Percentiles rank a stretch among this genome's conserved stretches.
Conservation (phyloP, 2,329 filamentous ascomycete species). For the Colletotrichum zoysiae region DNA sequence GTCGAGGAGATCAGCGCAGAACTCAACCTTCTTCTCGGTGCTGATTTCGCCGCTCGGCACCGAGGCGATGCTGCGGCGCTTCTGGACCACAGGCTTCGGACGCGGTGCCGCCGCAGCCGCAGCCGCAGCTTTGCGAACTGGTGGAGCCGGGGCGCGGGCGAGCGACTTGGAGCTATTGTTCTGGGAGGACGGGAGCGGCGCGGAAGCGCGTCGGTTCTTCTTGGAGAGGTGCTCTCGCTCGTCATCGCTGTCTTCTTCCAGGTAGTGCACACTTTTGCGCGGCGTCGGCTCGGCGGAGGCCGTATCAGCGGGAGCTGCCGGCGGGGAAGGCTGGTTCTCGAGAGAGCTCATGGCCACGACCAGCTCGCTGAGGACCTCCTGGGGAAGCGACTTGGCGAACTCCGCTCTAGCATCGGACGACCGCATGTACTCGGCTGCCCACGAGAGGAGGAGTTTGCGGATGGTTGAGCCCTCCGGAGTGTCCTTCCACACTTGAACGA, state of each 20-base stretch:
- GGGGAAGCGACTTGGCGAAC: constrained; percentile 71
- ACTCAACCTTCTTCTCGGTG: constrained; percentile 61
- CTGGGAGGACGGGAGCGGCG: constrained; percentile 45
- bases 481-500: constrained; percentile 73
- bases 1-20: constrained; percentile 68
- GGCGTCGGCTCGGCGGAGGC: constrained; percentile 44
- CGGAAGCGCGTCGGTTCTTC: constrained; percentile 60
- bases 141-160: constrained; percentile 38
- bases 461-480: constrained; percentile 72
- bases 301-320: constrained; percentile 40
- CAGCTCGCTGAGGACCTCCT: constrained; percentile 72
- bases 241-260: constrained; percentile 59
- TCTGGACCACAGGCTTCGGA: constrained; percentile 50
- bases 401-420: constrained; percentile 67
- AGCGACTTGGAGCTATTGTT: constrained; percentile 20
- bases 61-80: constrained; percentile 51
- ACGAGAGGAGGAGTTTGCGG: constrained; percentile 68
- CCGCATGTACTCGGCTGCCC: constrained; percentile 74
- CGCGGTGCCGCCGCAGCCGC: constrained; percentile 46
- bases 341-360: constrained; percentile 72
- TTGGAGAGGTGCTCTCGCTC: constrained; percentile 51
- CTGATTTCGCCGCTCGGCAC: constrained; percentile 43
- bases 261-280: constrained; percentile 63
- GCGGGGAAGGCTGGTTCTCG: constrained; percentile 53
- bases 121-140: constrained; percentile 46